Evolutionary conservation across 805 yeast species (phyloP), one percentile per base, ranked within the genome.

Genomic region (Yamadazyma olivae): DNA sequence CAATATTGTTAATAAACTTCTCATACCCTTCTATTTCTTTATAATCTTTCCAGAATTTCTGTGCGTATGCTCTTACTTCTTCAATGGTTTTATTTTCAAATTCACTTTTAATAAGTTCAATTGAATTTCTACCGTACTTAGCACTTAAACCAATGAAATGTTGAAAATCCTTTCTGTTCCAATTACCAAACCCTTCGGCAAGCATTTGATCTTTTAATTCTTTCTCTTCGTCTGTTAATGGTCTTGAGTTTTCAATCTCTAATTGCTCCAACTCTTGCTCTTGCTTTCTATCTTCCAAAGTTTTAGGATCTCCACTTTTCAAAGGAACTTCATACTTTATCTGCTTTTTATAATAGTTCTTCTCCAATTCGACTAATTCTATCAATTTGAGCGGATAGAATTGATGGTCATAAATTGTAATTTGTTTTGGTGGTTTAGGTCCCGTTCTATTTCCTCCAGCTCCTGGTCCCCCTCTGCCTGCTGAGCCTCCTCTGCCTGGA

Each of bases 1-100:
- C 95, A 42, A 93, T 87, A 50, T 81, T 91, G 14, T 74, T 67
- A 36, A 90, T 61, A 57, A 83, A 87, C 44, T 86, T 75, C 47
- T 93, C 99, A 59, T 81, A 83, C 8, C 96, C 95, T 22, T 91
- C 98, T 43, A 93, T 82, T 47, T 81, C 85, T 33, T 75, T 70
- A 51, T 79, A 82, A 35, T 83, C 74, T 17, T 71, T 51, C 99
- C 98, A 93, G 57, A 93, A 93, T 7, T 74, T 83, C 35, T 71
- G 70, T 9, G 90, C 80, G 56, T 91, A 93, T 24, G 76, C 81
- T 40, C 78, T 60, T 9, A 91, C 85, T 43, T 93, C 96, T 8
- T 85, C 95, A 18, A 66, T 57, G 0, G 89, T 73, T 59, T 93
- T 93, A 35, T 81, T 89, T 17, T 84, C 90, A 54, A 90, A 77